Conservation (phyloP, 345 rosid species). For the Erysimum cheiranthoides region DNA sequence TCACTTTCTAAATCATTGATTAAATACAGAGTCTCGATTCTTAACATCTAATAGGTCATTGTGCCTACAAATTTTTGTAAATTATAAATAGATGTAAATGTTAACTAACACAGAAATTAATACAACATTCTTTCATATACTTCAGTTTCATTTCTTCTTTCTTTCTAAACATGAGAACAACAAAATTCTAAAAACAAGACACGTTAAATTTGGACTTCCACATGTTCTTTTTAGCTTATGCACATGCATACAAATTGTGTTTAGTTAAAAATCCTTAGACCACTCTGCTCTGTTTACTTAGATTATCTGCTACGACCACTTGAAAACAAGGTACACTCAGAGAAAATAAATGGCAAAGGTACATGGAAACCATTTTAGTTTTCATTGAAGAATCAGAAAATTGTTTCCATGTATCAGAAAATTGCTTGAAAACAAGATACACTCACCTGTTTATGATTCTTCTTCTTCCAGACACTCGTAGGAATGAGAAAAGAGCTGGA, state of each 20-base stretch:
- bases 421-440: no score
- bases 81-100: conserved; percentile 20
- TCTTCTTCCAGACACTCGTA: neutral
- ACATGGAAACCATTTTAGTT: no score
- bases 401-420: no score
- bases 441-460: no score
- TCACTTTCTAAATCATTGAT: conserved; percentile 49
- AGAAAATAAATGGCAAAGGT: no score
- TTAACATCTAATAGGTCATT: conserved; percentile 45
- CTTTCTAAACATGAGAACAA: neutral
- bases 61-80: conserved; percentile 37
- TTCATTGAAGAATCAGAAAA: no score
- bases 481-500: neutral
- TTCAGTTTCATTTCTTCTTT: neutral
- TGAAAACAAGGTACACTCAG: no score
- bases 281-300: no score
- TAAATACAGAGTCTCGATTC: conserved; percentile 51
- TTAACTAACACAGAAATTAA: neutral
- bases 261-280: no score
- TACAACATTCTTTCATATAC: neutral
- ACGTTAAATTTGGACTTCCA: neutral
- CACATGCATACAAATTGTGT: no score
- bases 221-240: neutral
- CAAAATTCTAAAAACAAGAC: neutral
- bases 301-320: no score